Evolutionary conservation across 192 early-diverging fungal genomes (phyloP).

Genomic region (Coemansia sp.): DNA sequence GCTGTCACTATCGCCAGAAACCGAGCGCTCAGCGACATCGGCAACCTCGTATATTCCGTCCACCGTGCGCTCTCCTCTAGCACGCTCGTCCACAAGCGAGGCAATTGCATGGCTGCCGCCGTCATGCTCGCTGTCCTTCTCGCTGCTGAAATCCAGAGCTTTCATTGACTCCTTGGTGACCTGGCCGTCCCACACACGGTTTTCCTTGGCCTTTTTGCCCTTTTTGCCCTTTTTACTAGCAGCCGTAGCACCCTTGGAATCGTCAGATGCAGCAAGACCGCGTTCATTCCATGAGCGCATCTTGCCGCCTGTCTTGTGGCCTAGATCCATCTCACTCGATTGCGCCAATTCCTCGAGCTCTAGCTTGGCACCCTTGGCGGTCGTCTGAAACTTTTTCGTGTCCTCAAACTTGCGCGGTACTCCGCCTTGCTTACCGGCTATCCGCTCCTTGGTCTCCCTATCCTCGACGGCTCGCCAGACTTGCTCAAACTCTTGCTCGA

Average conservation of each 20-base stretch:
- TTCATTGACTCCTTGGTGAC: conserved; percentile 51
- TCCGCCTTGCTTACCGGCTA: conserved; percentile 39
- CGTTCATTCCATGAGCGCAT: conserved; percentile 46
- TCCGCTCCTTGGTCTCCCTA: conserved; percentile 52
- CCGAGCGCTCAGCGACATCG: conserved; percentile 62
- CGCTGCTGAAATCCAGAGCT: conserved; percentile 52
- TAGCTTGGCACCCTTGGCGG: conserved; percentile 60
- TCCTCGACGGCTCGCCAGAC: conserved; percentile 69
- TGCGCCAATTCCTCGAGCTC: conserved; percentile 52
- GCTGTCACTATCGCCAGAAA: conserved; percentile 55
- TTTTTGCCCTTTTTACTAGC: conserved; percentile 46
- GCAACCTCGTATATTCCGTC: conserved; percentile 79
- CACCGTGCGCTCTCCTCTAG: conserved; percentile 63
- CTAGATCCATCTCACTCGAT: conserved; percentile 25
- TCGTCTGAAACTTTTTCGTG: conserved; percentile 72
- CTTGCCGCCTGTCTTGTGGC: conserved; percentile 20
- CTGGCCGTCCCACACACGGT: conserved; percentile 77
- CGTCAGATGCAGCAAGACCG: conserved; percentile 5
- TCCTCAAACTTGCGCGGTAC: conserved; percentile 81
- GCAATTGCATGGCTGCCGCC: conserved; percentile 17
- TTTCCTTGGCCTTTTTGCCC: conserved; percentile 59
- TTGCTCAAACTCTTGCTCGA: conserved; percentile 73
- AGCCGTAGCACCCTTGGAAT: conserved; percentile 11
- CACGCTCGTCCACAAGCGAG: conserved; percentile 60
- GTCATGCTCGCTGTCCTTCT: conserved; percentile 9